Evolutionary conservation across 805 yeast species (phyloP), one percentile per base, ranked within the genome.

Genomic region (Nakazawaea ambrosiae): DNA sequence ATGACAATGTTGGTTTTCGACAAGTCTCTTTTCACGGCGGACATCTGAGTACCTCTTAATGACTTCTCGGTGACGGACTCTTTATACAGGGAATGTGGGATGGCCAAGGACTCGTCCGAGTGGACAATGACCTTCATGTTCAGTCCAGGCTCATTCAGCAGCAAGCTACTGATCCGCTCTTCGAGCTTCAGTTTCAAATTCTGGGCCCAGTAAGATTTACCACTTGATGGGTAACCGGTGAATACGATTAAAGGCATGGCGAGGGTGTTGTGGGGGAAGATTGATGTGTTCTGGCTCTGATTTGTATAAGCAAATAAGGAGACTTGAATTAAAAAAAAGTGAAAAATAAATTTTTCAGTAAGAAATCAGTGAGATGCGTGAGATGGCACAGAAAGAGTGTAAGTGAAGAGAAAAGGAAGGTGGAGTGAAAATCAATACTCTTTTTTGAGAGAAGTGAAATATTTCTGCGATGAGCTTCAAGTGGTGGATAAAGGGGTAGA

Each of bases 141-240:
- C 17, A 70, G 61, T 8, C 83, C 81, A 0, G 71, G 69, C 4
- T 64, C 70, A 11, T 63, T 60, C 3, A 57, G 52, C 20, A 58
- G 49, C 1, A 74, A 60, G 0, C 52, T 46, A 2, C 55, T 54
- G 18, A 78, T 72, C 39, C 61, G 68, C 2, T 46, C 55, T 42
- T 73, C 64, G n/a, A 89, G 63, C 14, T 56, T 61, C 1, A 45
- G 44, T 12, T 65, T 60, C 19, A 90, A 63, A 43, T 72, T 68
- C 27, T 64, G 54, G 1, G 95, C 92, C 58, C 86, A 70, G 1
- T 78, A 74, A 4, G 92, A 72, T 53, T 90, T 90, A 2, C 97
- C 97, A 3, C 85, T 70, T 18, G 81, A 67, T 3, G 98, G 97
- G 36, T 69, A 78, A 1, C 98, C 98, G 1, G 95, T 78, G 36